phyloP scores from a whole-genome alignment of 2,329 filamentous ascomycete species.

The Fusarium metavorans region DNA sequence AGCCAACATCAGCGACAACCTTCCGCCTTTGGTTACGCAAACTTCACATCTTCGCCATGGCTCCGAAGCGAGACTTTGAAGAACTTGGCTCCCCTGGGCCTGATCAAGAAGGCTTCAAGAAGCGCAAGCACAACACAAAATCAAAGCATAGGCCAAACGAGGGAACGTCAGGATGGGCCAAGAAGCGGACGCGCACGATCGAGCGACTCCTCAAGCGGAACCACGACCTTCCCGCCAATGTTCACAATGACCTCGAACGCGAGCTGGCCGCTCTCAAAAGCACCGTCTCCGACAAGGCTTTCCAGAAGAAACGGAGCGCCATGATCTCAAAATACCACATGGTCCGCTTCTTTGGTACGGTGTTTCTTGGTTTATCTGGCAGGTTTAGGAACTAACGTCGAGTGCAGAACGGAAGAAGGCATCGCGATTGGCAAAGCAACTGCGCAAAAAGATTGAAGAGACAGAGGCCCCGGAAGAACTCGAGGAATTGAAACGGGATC shows the following conservation, averaged over 20 bases:
- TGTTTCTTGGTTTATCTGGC: not conserved
- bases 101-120: conserved; percentile 46
- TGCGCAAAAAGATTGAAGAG: conserved; percentile 68
- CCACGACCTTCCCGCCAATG: conserved; percentile 74
- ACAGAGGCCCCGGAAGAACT: conserved; percentile 64
- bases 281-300: conserved; percentile 70
- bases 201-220: conserved; percentile 73
- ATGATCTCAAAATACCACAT: conserved; percentile 87
- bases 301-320: conserved; percentile 71
- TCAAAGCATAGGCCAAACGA: conserved; percentile 58
- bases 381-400: conserved; percentile 18
- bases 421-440: conserved; percentile 72
- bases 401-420: conserved; percentile 79
- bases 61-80: conserved; percentile 47
- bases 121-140: conserved; percentile 49
- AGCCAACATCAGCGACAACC: not conserved
- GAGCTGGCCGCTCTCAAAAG: conserved; percentile 76
- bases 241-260: conserved; percentile 76
- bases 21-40: not conserved
- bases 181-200: conserved; percentile 78
- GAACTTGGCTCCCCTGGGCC: conserved; percentile 46
- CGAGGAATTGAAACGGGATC: conserved; percentile 63
- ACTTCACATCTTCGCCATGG: conserved; percentile 37
- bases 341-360: conserved; percentile 83
- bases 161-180: conserved; percentile 70